Evolutionary conservation across 352 stramenopile genomes (phyloP).

Genomic region (Pythium pyrilobum): DNA sequence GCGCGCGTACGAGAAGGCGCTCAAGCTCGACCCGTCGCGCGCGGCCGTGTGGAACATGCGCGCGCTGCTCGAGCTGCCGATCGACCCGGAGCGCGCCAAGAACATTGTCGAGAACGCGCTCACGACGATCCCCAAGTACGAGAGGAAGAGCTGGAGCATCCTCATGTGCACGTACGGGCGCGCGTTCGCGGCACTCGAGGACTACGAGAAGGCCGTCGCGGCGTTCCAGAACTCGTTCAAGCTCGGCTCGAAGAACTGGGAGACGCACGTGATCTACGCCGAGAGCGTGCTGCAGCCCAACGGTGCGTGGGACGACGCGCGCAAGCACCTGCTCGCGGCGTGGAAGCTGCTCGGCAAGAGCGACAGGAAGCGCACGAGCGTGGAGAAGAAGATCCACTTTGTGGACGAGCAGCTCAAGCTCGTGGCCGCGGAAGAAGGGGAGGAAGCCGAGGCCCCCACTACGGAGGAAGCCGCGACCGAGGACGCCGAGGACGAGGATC

Average conservation of each 20-base stretch:
- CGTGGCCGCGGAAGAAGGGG: background rate
- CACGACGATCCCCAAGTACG: slow-evolving; percentile 54
- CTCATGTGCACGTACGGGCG: slow-evolving; percentile 83
- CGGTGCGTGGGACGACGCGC: slow-evolving; percentile 63
- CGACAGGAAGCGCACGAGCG: slow-evolving; percentile 37
- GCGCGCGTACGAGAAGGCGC: slow-evolving; percentile 60
- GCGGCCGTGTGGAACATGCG: slow-evolving; percentile 80
- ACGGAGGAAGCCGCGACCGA: background rate
- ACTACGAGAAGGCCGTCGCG: slow-evolving; percentile 69
- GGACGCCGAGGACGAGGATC: background rate
- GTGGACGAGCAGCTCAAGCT: slow-evolving; percentile 32
- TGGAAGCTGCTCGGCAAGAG: slow-evolving; percentile 50
- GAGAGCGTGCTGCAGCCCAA: slow-evolving; percentile 71
- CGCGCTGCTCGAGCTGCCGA: slow-evolving; percentile 60
- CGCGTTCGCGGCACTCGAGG: slow-evolving; percentile 54
- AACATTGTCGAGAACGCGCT: slow-evolving; percentile 77
- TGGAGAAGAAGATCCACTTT: slow-evolving; percentile 58
- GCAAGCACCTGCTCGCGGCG: slow-evolving; percentile 63
- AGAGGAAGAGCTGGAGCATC: slow-evolving; percentile 83
- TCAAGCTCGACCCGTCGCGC: slow-evolving; percentile 59
- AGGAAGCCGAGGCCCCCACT: background rate
- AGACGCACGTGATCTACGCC: slow-evolving; percentile 83
- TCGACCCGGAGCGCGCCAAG: slow-evolving; percentile 57
- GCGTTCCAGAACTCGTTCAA: slow-evolving; percentile 83
- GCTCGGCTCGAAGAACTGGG: slow-evolving; percentile 68